Evolutionary conservation across 2,329 filamentous ascomycete species (phyloP).

Genomic region (Pestalotiopsis sp.): DNA sequence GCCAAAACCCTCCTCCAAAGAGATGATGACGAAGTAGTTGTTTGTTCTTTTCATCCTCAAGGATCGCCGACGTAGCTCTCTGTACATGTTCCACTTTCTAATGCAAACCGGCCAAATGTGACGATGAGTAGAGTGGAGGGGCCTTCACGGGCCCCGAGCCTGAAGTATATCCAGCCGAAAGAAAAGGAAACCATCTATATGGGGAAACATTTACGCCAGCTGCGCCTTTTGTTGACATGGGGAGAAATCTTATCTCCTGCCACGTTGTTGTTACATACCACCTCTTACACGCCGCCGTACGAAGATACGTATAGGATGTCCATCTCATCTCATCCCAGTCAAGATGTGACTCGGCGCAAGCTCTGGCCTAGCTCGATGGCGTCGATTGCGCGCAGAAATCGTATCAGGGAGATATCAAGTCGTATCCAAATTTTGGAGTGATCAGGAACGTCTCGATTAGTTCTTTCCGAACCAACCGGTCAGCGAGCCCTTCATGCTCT

Average conservation of each 20-base stretch:
- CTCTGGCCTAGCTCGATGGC: neutral
- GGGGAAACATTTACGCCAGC: neutral
- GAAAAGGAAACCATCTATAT: neutral
- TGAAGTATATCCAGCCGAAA: neutral
- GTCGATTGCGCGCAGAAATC: neutral
- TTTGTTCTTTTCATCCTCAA: neutral
- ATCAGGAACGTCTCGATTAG: constrained; percentile 4
- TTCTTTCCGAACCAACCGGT: constrained; percentile 53
- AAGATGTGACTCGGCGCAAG: neutral
- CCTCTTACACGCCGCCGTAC: neutral
- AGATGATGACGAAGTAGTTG: neutral
- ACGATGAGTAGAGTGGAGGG: neutral
- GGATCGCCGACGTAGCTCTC: neutral
- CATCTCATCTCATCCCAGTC: neutral
- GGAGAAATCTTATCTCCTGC: neutral
- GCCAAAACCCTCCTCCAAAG: neutral
- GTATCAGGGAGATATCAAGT: neutral
- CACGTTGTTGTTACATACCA: neutral
- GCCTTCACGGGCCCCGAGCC: neutral
- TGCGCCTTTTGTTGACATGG: neutral
- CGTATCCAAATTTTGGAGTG: neutral
- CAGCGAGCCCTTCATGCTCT: constrained; percentile 84
- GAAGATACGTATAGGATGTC: neutral
- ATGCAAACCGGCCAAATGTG: neutral
- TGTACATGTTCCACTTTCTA: neutral